Evolutionary conservation across 148 eudicot genomes (phyloP).

Genomic region (Drosera capensis): DNA sequence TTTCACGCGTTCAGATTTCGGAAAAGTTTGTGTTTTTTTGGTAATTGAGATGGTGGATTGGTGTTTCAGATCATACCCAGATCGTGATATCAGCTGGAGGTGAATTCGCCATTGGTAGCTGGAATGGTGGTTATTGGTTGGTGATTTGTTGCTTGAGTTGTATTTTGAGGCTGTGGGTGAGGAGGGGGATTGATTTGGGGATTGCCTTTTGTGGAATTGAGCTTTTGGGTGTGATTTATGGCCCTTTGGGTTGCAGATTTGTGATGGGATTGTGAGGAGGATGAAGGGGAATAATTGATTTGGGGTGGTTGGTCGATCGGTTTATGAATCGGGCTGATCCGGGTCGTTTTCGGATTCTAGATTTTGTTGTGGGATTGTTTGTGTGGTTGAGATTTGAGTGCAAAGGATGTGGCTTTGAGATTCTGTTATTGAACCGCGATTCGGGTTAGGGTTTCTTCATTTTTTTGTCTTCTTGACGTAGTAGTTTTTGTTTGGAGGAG

Average conservation of each 20-base stretch:
- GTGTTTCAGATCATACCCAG: slow-evolving; percentile 49
- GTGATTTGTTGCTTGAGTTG: not conserved
- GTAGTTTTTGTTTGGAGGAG: slow-evolving; percentile 5
- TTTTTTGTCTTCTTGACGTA: slow-evolving; percentile 4
- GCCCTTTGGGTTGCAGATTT: slow-evolving; percentile 8
- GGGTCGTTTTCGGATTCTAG: not conserved
- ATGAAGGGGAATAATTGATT: not conserved
- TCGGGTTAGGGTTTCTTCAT: not conserved
- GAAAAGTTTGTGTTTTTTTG: not conserved
- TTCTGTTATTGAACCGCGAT: not conserved
- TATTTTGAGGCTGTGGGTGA: not conserved
- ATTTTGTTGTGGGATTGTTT: slow-evolving; percentile 4
- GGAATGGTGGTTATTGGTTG: slow-evolving; percentile 3
- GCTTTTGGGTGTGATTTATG: slow-evolving; percentile 8
- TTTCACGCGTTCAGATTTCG: no score
- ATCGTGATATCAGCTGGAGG: slow-evolving; percentile 26
- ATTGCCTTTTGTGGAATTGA: slow-evolving; percentile 5
- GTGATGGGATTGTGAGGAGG: not conserved
- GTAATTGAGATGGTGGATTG: slow-evolving; percentile 22
- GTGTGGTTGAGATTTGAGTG: not conserved
- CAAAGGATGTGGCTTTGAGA: not conserved
- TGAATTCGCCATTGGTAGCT: slow-evolving; percentile 11
- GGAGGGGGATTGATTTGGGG: not conserved
- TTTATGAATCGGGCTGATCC: not conserved
- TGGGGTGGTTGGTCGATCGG: not conserved